A percentile compares a stretch with the other conserved stretches of the same genome.
Conservation (phyloP, 78 protist genomes). For the Cavenderia fasciculata region DNA sequence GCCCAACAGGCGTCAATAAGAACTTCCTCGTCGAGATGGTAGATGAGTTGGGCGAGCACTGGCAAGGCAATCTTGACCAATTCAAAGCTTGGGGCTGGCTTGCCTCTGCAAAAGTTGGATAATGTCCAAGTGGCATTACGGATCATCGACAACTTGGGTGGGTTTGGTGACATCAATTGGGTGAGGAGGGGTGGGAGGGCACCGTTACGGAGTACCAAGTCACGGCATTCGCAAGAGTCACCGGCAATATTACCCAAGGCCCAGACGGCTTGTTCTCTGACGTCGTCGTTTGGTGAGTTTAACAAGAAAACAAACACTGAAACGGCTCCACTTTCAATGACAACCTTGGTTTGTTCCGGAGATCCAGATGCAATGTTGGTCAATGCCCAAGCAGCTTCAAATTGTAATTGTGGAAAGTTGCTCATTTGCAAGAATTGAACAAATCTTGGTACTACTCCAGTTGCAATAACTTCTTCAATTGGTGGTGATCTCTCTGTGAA, state of each 20-base stretch:
- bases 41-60: conserved; percentile 79
- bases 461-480: conserved; percentile 92
- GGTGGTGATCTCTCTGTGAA: conserved; percentile 93
- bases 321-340: conserved; percentile 92
- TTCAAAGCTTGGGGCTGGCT: conserved; percentile 91
- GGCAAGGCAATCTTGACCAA: conserved; percentile 26
- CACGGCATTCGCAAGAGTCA: conserved; percentile 93
- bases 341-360: conserved; percentile 93
- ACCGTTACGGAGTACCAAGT: conserved; percentile 82
- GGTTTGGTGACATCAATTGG: background rate
- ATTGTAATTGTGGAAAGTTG: conserved; percentile 85
- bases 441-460: conserved; percentile 93
- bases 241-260: conserved; percentile 99
- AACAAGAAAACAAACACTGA: conserved; percentile 93
- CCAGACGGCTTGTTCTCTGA: conserved; percentile 98
- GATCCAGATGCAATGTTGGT: conserved; percentile 95
- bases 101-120: conserved; percentile 97
- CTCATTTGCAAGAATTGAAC: conserved; percentile 86
- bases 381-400: conserved; percentile 99
- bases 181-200: conserved; percentile 85
- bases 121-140: conserved; percentile 99
- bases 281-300: conserved; percentile 86
- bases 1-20: conserved; percentile 99
- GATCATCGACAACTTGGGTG: conserved; percentile 81
- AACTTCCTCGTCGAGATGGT: conserved; percentile 90